Percentiles rank a stretch among this genome's conserved stretches.
Evolutionary conservation across 2,329 filamentous ascomycete genomes (phyloP).

Genomic region (Phyllosticta capitalensis): DNA sequence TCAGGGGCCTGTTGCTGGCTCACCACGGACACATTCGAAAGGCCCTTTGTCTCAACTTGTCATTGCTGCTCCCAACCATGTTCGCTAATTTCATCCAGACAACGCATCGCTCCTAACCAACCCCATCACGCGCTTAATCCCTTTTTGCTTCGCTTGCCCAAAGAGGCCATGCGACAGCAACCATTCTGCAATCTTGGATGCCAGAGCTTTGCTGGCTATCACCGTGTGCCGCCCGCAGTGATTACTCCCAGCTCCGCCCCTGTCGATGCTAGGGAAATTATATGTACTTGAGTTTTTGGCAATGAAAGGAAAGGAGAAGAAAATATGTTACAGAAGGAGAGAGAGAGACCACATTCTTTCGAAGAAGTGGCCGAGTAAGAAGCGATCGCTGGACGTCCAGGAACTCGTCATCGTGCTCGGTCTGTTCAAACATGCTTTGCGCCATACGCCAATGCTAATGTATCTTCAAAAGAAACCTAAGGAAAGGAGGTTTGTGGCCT

Average conservation of each 20-base stretch:
- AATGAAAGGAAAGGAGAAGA: slow-evolving; percentile 2
- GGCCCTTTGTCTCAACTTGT: not conserved
- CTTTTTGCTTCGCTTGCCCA: not conserved
- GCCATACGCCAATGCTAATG: slow-evolving; percentile 12
- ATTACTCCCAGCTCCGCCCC: not conserved
- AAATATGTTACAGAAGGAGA: slow-evolving; percentile 11
- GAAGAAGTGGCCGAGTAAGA: not conserved
- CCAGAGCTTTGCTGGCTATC: not conserved
- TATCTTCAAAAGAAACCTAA: slow-evolving; percentile 6
- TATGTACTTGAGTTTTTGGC: slow-evolving; percentile 9
- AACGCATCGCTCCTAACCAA: not conserved
- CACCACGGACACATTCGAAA: too few species aligned
- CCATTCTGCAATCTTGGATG: not conserved
- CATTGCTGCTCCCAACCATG: not conserved
- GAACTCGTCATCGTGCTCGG: slow-evolving; percentile 1
- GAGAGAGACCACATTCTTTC: slow-evolving; percentile 5
- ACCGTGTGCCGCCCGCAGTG: not conserved
- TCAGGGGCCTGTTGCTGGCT: not conserved
- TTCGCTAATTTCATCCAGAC: not conserved
- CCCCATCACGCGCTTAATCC: not conserved
- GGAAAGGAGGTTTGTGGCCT: slow-evolving; percentile 7
- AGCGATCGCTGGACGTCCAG: slow-evolving; percentile 3
- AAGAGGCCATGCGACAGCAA: not conserved
- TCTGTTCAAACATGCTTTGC: not conserved
- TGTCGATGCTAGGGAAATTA: not conserved